A percentile compares a stretch with the other conserved stretches of the same genome.
Conservation (phyloP, 495 filamentous ascomycete genomes). For the Penicillium odoratum region DNA sequence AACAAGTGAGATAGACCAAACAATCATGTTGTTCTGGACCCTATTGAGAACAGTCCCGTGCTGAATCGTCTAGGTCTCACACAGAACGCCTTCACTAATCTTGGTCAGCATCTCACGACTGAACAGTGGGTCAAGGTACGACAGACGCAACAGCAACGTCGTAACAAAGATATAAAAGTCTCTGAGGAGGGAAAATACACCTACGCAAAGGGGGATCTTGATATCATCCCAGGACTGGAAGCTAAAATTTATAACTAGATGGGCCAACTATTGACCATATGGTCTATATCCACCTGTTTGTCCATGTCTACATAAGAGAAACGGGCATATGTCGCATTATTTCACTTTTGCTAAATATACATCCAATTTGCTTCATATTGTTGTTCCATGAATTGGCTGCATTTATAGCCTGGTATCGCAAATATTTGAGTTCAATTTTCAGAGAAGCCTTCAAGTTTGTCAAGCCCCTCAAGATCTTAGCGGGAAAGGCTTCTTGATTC, state of each 20-base stretch:
- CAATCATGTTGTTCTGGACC: conserved; percentile 41
- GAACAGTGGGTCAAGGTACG: conserved; percentile 39
- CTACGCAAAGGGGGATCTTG: conserved; percentile 43
- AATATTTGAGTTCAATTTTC: too few relatives aligned
- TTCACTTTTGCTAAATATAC: too few relatives aligned
- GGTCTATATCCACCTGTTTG: too few relatives aligned
- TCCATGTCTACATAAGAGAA: neutral
- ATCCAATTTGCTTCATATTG: too few relatives aligned
- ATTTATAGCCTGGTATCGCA: too few relatives aligned
- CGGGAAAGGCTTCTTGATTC: too few relatives aligned
- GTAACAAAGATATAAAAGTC: conserved; percentile 41
- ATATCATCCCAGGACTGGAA: conserved; percentile 49
- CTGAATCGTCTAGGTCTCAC: conserved; percentile 43
- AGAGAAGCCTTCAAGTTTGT: too few relatives aligned
- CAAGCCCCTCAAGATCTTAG: too few relatives aligned
- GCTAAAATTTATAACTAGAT: conserved; percentile 46
- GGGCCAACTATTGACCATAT: neutral
- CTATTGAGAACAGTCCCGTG: conserved; percentile 43
- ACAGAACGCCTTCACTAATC: conserved; percentile 32
- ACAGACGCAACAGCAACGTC: conserved; percentile 45
- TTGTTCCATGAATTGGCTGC: too few relatives aligned
- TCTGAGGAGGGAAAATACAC: conserved; percentile 36
- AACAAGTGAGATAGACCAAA: conserved; percentile 26
- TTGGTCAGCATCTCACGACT: conserved; percentile 35
- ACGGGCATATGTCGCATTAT: too few relatives aligned